Conservation (phyloP, 768 basidiomycete species). For the Omphalotus guepiniiformis region DNA sequence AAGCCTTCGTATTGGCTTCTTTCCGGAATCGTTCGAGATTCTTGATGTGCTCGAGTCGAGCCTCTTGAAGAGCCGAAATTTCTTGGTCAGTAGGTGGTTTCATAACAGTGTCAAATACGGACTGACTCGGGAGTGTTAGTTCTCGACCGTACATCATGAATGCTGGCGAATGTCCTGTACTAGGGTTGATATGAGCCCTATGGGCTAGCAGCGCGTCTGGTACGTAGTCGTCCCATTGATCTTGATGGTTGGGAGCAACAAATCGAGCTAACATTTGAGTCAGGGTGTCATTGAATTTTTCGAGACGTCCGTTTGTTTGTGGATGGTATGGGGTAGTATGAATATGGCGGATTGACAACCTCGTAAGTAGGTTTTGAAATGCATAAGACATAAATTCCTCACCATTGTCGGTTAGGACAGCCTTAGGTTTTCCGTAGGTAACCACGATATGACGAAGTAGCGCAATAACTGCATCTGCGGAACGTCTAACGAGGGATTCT, state of each 20-base stretch:
- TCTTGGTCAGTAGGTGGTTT: slow-evolving; percentile 17
- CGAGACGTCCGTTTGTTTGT: slow-evolving; percentile 7
- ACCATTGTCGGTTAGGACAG: slow-evolving; percentile 18
- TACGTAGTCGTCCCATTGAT: slow-evolving; percentile 17
- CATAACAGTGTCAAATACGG: slow-evolving; percentile 10
- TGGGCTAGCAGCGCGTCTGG: slow-evolving; percentile 16
- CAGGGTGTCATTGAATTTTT: slow-evolving; percentile 9
- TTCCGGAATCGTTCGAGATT: slow-evolving; percentile 13
- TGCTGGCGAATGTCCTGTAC: slow-evolving; percentile 12
- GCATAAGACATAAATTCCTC: slow-evolving; percentile 19
- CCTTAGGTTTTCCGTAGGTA: slow-evolving; percentile 12
- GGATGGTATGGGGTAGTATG: slow-evolving; percentile 13
- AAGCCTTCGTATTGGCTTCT: slow-evolving; percentile 15
- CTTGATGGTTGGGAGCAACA: slow-evolving; percentile 9
- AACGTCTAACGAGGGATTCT: slow-evolving; percentile 5
- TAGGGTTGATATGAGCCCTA: slow-evolving; percentile 11
- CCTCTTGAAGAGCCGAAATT: slow-evolving; percentile 13
- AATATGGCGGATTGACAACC: slow-evolving; percentile 14
- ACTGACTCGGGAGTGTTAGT: slow-evolving; percentile 13
- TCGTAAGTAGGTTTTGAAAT: slow-evolving; percentile 9
- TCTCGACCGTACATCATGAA: slow-evolving; percentile 15
- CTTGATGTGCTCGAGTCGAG: slow-evolving; percentile 15
- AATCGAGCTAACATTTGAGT: slow-evolving; percentile 13
- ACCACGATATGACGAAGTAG: slow-evolving; percentile 11
- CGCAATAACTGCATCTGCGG: slow-evolving; percentile 7